Evolutionary conservation across 2,329 filamentous ascomycete species (phyloP).

Genomic region (Colletotrichum spinosum): DNA sequence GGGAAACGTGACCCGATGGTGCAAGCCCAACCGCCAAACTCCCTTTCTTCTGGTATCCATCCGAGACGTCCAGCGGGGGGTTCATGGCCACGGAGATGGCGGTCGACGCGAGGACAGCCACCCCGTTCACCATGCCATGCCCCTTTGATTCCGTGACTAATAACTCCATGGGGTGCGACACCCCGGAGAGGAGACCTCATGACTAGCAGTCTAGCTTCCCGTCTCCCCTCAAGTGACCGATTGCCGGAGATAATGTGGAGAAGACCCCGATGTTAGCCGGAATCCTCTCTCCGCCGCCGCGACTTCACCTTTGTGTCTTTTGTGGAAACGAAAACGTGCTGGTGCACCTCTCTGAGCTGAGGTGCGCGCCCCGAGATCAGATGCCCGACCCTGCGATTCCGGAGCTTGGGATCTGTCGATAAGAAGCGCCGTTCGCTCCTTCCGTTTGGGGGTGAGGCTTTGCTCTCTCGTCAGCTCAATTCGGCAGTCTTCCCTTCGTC

Average conservation of each 20-base stretch:
- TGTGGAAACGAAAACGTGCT: slow-evolving; percentile 12
- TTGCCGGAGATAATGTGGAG: slow-evolving; percentile 20
- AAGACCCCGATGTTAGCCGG: slow-evolving; percentile 28
- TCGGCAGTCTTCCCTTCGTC: too few relatives aligned
- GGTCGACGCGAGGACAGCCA: too few relatives aligned
- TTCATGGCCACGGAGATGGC: too few relatives aligned
- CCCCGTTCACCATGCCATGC: not conserved
- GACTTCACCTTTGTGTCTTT: not conserved
- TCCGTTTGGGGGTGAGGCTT: too few relatives aligned
- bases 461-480: too few relatives aligned
- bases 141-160: slow-evolving; percentile 6
- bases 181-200: slow-evolving; percentile 8
- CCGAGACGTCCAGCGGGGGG: too few relatives aligned
- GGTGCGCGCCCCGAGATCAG: not conserved
- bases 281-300: slow-evolving; percentile 3
- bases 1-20: slow-evolving; percentile 7
- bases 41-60: too few relatives aligned
- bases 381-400: not conserved
- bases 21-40: not conserved
- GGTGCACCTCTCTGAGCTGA: slow-evolving; percentile 16
- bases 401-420: too few relatives aligned
- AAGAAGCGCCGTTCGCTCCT: too few relatives aligned
- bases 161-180: slow-evolving; percentile 10
- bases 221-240: slow-evolving; percentile 19
- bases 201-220: slow-evolving; percentile 2